phyloP scores from a whole-genome alignment of 2,329 filamentous ascomycete species.

The Talaromyces albobiverticillius region DNA sequence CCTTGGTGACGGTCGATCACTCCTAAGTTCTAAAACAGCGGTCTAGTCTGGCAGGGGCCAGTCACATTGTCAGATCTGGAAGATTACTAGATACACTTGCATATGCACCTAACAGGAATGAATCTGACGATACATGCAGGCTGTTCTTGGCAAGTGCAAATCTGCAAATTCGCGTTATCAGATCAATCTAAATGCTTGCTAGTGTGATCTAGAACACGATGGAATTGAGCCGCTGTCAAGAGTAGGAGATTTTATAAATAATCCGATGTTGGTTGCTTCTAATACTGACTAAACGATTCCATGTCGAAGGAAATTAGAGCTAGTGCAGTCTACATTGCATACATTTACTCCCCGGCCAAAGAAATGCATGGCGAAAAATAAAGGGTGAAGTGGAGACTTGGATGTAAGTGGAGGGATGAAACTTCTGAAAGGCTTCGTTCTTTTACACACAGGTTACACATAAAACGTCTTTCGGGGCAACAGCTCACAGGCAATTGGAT shows the following conservation, averaged over 20 bases:
- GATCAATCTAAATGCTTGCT: too few relatives aligned
- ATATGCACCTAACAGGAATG: not conserved
- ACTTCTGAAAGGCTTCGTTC: not conserved
- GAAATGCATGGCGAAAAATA: not conserved
- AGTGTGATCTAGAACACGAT: too few relatives aligned
- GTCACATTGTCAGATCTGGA: not conserved
- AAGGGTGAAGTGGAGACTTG: not conserved
- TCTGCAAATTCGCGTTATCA: too few relatives aligned
- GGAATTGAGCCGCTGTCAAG: too few relatives aligned
- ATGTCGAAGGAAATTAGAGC: too few relatives aligned
- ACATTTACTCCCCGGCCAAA: too few relatives aligned
- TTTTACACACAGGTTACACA: conserved; percentile 8
- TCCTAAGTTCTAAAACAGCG: not conserved
- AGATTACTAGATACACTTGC: not conserved
- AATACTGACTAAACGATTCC: too few relatives aligned
- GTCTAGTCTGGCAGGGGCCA: not conserved
- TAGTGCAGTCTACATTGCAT: too few relatives aligned
- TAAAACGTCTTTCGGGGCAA: not conserved
- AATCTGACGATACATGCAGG: not conserved
- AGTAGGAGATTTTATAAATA: too few relatives aligned
- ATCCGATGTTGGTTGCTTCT: too few relatives aligned
- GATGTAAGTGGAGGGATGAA: not conserved
- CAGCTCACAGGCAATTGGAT: conserved; percentile 6
- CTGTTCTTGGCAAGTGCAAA: too few relatives aligned
- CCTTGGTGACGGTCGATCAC: too few relatives aligned